Evolutionary conservation across 768 basidiomycete species (phyloP).

Genomic region (Kwoniella botswanensis): DNA sequence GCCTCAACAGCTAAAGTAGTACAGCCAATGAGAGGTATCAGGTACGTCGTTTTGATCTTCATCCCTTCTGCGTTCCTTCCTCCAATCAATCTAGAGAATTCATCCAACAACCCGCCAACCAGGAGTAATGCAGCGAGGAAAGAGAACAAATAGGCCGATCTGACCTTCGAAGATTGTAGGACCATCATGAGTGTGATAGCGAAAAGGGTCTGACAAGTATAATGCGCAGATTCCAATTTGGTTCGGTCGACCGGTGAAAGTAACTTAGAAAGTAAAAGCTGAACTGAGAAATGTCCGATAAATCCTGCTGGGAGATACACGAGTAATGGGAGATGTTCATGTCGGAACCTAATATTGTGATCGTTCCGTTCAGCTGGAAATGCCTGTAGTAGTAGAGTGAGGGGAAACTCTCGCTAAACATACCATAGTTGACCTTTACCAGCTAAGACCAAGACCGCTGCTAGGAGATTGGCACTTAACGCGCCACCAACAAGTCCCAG

Average conservation of each 20-base stretch:
- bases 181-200: slow-evolving; percentile 66
- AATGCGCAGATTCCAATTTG: slow-evolving; percentile 67
- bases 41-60: slow-evolving; percentile 23
- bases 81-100: slow-evolving; percentile 7
- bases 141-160: slow-evolving; percentile 77
- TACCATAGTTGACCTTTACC: slow-evolving; percentile 76
- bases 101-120: slow-evolving; percentile 65
- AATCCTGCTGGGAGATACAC: slow-evolving; percentile 78
- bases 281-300: slow-evolving; percentile 71
- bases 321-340: slow-evolving; percentile 68
- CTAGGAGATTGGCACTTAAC: slow-evolving; percentile 71
- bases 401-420: slow-evolving; percentile 14
- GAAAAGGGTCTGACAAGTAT: slow-evolving; percentile 67
- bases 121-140: slow-evolving; percentile 66
- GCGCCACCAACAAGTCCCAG: slow-evolving; percentile 66
- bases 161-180: slow-evolving; percentile 70
- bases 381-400: no score
- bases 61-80: slow-evolving; percentile 37
- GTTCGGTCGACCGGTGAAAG: slow-evolving; percentile 62
- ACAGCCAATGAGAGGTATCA: slow-evolving; percentile 39
- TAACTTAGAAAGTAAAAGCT: slow-evolving; percentile 59
- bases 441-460: slow-evolving; percentile 70
- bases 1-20: slow-evolving; percentile 60
- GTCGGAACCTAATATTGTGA: slow-evolving; percentile 65
- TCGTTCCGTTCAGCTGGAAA: not conserved